Base-by-base conservation (phyloP, 1,284 basidiomycete species). In the Psilocybe mexicana region DNA sequence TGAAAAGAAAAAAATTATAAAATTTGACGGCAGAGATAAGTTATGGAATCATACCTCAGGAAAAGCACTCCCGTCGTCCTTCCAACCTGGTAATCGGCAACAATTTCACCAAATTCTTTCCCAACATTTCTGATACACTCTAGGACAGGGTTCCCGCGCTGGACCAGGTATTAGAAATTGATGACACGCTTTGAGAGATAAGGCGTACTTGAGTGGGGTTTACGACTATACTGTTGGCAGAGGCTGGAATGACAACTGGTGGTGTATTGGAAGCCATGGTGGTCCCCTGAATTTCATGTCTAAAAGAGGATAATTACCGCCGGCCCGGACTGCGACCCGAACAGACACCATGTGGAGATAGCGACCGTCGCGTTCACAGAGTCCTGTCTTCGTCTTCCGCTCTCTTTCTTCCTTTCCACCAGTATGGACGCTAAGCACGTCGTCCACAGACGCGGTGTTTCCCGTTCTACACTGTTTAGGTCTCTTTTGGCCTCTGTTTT, bases 21-120 rank as follows among this genome's bases (percentile, higher is more conserved):
- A 33, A 28, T 40, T 40, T 40, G 12, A 38, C 6, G 10, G 23
- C 55, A 28, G 23, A 5, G n/a, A 40, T 40, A 48, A 5, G n/a
- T 3, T 5, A 48, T 50, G 8, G 44, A 59, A 2, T 64, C 76
- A 45, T 58, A 91, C 94, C 93, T 96, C 49, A 98, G 80, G 68
- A 90, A 98, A 28, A 98, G 74, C 3, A 96, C 89, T n/a, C 94
- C 92, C 5, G 93, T 94, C 26, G 94, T 96, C n/a, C 88, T 81
- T 23, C 95, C 95, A n/a, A 97, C 94, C 72, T 96, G 93, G 71
- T 93, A 98, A 71, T 99, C 97, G 3, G 91, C 88, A 3, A 92
- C 80, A 55, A 99, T 96, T 68, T 99, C 96, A 0, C 93, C 92
- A 67, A 94, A 97, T 73, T 99, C 96, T 76, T 96, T 96, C 0